Evolutionary conservation across 1,284 basidiomycete species (phyloP).

Genomic region (Coniferiporia weirii): DNA sequence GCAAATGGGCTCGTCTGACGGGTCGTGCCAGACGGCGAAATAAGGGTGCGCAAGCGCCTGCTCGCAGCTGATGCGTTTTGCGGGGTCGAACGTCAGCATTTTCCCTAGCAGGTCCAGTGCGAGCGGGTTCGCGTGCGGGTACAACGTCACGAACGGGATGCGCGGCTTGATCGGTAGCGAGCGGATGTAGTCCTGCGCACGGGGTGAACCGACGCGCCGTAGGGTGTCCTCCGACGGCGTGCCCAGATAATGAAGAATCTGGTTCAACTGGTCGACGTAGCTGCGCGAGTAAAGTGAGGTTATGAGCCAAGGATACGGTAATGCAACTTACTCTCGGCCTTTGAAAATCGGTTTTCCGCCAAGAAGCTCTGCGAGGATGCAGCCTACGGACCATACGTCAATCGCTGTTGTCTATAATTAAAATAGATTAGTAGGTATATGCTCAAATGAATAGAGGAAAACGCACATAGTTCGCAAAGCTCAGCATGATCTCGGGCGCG

Average conservation of each 20-base stretch:
- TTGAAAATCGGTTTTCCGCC: conserved; percentile 99
- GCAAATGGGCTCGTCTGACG: conserved; percentile 84
- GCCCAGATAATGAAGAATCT: conserved; percentile 95
- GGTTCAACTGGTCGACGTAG: conserved; percentile 98
- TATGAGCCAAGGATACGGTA: background rate
- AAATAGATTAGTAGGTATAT: background rate
- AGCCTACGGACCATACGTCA: conserved; percentile 98
- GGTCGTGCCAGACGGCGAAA: conserved; percentile 91
- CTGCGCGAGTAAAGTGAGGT: conserved; percentile 32
- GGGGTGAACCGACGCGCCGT: conserved; percentile 87
- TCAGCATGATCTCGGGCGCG: conserved; percentile 96
- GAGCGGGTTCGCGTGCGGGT: conserved; percentile 89
- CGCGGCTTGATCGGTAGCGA: conserved; percentile 95
- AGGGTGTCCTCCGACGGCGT: conserved; percentile 97
- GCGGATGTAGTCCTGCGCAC: conserved; percentile 96
- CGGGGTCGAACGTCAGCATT: conserved; percentile 94
- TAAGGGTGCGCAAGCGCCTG: conserved; percentile 95
- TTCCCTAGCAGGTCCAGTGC: conserved; percentile 91
- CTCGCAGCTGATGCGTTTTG: conserved; percentile 92
- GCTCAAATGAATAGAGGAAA: background rate
- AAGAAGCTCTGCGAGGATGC: conserved; percentile 94
- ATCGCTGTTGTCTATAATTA: conserved; percentile 68
- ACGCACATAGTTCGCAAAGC: conserved; percentile 90
- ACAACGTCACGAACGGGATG: conserved; percentile 87
- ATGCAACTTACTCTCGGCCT: conserved; percentile 72